Evolutionary conservation across 1,284 basidiomycete species (phyloP).

Genomic region (Violaceomyces palustris): DNA sequence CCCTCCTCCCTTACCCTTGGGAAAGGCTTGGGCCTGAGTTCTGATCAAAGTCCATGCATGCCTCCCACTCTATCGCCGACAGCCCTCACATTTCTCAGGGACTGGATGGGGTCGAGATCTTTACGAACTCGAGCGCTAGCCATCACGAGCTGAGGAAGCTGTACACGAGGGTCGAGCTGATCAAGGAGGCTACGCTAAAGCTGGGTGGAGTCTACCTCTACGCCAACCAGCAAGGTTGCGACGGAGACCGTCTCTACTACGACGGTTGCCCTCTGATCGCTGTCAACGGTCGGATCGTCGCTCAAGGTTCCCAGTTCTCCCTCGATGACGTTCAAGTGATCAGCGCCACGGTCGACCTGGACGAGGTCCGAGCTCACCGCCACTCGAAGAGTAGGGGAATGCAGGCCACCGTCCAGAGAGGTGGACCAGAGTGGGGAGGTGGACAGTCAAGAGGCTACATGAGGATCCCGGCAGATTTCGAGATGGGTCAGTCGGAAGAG

Average conservation of each 20-base stretch:
- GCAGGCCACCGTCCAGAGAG: slow-evolving; percentile 65
- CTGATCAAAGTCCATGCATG: not conserved
- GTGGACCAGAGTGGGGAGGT: not conserved
- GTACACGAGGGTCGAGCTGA: slow-evolving; percentile 82
- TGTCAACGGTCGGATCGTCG: slow-evolving; percentile 83
- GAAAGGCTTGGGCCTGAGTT: not conserved
- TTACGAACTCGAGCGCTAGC: slow-evolving; percentile 93
- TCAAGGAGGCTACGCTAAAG: slow-evolving; percentile 96
- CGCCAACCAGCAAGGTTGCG: slow-evolving; percentile 97
- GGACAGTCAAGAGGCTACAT: slow-evolving; percentile 58
- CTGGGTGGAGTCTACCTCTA: slow-evolving; percentile 95
- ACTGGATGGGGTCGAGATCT: slow-evolving; percentile 94
- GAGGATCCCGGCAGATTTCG: slow-evolving; percentile 58
- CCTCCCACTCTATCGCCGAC: slow-evolving; percentile 5
- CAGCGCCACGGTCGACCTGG: slow-evolving; percentile 88
- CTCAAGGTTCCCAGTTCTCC: slow-evolving; percentile 94
- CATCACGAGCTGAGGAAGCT: slow-evolving; percentile 96
- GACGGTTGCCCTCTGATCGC: slow-evolving; percentile 95
- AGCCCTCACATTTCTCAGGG: slow-evolving; percentile 96
- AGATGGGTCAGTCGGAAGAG: slow-evolving; percentile 54
- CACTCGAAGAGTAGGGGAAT: slow-evolving; percentile 71
- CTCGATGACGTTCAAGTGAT: slow-evolving; percentile 92
- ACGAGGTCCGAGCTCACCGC: slow-evolving; percentile 84
- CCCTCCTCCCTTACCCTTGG: too few relatives aligned
- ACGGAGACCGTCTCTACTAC: slow-evolving; percentile 94